Evolutionary conservation across 768 basidiomycete genomes (phyloP).

Genomic region (Leccinum uliginosum): DNA sequence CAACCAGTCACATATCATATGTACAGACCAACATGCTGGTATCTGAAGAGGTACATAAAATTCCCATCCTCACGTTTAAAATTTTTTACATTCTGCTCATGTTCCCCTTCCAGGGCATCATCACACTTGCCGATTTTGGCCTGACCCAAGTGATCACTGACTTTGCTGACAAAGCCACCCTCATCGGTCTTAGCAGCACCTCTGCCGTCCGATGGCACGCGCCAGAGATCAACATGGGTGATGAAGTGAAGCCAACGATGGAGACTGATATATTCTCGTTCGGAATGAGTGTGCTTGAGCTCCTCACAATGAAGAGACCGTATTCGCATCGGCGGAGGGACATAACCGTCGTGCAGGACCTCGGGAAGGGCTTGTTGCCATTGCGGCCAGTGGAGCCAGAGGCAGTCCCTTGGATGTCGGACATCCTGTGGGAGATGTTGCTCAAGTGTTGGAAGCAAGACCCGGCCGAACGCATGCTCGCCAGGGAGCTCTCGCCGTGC

Average conservation of each 20-base stretch:
- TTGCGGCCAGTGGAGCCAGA: constrained; percentile 36
- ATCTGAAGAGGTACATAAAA: constrained; percentile 36
- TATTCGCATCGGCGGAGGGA: constrained; percentile 49
- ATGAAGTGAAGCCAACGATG: constrained; percentile 38
- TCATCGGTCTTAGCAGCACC: constrained; percentile 42
- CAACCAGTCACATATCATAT: background rate
- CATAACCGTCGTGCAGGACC: constrained; percentile 44
- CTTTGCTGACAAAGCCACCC: constrained; percentile 45
- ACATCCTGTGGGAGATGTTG: constrained; percentile 46
- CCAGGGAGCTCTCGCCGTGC: constrained; percentile 31
- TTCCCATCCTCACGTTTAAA: background rate
- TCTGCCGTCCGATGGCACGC: constrained; percentile 57
- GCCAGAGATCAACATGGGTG: constrained; percentile 52
- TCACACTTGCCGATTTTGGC: constrained; percentile 61
- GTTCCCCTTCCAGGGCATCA: constrained; percentile 38
- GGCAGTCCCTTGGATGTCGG: constrained; percentile 38
- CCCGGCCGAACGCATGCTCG: constrained; percentile 36
- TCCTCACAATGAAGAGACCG: constrained; percentile 48
- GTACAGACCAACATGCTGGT: constrained; percentile 56
- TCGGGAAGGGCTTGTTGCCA: constrained; percentile 39
- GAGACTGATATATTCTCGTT: constrained; percentile 55
- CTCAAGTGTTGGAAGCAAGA: constrained; percentile 42
- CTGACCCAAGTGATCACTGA: constrained; percentile 60
- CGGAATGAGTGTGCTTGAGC: constrained; percentile 57
- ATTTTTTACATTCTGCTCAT: background rate